These are phyloP conservation scores for Pleurotus citrinopileatus DNA, from an alignment of 768 basidiomycete species.

Conservation along the genomic window DNA sequence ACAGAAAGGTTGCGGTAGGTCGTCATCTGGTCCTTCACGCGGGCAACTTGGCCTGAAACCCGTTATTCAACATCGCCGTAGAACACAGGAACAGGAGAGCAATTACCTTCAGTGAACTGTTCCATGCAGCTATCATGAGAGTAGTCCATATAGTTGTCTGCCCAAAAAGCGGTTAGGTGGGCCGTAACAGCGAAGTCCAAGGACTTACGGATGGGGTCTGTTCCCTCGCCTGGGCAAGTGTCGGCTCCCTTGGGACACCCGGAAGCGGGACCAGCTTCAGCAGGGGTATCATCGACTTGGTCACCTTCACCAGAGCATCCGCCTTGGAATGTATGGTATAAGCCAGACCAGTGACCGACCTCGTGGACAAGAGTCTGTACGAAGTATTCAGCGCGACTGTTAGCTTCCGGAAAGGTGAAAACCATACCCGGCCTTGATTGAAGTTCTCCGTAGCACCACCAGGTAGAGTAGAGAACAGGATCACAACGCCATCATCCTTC, in stretches of 20 bases:
- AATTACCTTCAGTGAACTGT: constrained; percentile 33
- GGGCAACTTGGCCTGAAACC: constrained; percentile 35
- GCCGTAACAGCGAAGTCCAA: not conserved
- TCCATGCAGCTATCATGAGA: constrained; percentile 46
- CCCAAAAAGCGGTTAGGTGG: not conserved
- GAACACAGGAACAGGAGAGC: not conserved
- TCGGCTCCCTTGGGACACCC: constrained; percentile 37
- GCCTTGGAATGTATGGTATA: constrained; percentile 59
- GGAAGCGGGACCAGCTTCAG: constrained; percentile 39
- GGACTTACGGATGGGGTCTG: constrained; percentile 37
- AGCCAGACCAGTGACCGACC: constrained; percentile 57
- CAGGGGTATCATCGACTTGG: constrained; percentile 43
- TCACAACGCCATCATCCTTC: constrained; percentile 47
- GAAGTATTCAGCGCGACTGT: constrained; percentile 14
- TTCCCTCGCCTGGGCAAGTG: constrained; percentile 35
- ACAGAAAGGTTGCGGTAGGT: constrained; percentile 35
- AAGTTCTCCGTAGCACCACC: constrained; percentile 40
- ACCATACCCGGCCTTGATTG: constrained; percentile 37
- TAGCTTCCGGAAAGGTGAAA: constrained; percentile 14
- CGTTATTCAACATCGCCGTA: not conserved
- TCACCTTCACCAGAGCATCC: constrained; percentile 41
- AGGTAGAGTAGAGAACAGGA: constrained; percentile 38
- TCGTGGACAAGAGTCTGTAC: constrained; percentile 50
- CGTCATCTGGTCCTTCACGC: constrained; percentile 37
- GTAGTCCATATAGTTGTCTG: constrained; percentile 16